Conservation (phyloP, 2,329 filamentous ascomycete species). For the Fusarium sp. region DNA sequence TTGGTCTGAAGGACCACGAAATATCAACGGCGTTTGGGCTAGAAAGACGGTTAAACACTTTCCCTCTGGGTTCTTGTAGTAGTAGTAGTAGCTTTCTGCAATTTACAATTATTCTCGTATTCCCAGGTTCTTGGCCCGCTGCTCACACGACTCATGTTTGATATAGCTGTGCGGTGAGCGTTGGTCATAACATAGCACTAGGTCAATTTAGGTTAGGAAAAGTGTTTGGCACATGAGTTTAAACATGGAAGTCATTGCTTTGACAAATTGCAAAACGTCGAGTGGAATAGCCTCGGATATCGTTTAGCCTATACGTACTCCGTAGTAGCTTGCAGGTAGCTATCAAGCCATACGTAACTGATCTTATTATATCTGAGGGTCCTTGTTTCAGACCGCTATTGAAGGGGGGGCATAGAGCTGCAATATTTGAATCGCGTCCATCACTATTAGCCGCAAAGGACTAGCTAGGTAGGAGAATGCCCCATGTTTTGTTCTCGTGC, state of each 20-base stretch:
- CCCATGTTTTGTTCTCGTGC: slow-evolving; percentile 2
- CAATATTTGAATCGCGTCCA: slow-evolving; percentile 28
- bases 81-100: slow-evolving; percentile 25
- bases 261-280: neutral
- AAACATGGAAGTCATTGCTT: neutral
- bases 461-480: neutral
- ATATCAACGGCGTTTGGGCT: slow-evolving; percentile 49
- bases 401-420: slow-evolving; percentile 16
- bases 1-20: slow-evolving; percentile 35
- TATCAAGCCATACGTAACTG: neutral
- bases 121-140: neutral
- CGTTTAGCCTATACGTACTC: slow-evolving; percentile 13
- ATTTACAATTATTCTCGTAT: slow-evolving; percentile 7
- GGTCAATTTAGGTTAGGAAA: slow-evolving; percentile 10
- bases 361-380: neutral
- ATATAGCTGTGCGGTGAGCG: slow-evolving; percentile 8
- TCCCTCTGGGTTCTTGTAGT: slow-evolving; percentile 25
- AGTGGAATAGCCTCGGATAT: slow-evolving; percentile 2
- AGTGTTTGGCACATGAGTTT: slow-evolving; percentile 2
- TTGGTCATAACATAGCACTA: slow-evolving; percentile 15
- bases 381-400: neutral
- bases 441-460: slow-evolving; percentile 36
- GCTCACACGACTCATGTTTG: slow-evolving; percentile 14
- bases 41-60: slow-evolving; percentile 44
- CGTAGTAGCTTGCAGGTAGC: neutral